These are phyloP conservation scores for Exophiala viscosa DNA, from an alignment of 2,329 filamentous ascomycete genomes.

Conservation along the genomic window DNA sequence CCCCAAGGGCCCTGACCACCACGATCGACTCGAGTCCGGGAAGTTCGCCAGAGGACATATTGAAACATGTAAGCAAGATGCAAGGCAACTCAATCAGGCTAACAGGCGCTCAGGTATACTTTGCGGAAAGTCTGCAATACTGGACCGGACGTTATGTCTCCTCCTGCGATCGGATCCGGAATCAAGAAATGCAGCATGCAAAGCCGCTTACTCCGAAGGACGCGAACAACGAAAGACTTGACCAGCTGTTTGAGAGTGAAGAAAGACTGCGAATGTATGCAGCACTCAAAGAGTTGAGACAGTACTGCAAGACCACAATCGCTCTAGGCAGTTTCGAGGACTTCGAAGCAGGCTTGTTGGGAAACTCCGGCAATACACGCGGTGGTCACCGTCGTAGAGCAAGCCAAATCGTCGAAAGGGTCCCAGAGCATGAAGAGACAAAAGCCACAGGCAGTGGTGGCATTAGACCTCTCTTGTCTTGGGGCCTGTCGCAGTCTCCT, in stretches of 20 bases:
- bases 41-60: not conserved
- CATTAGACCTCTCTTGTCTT: constrained; percentile 5
- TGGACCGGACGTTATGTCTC: constrained; percentile 26
- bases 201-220: not conserved
- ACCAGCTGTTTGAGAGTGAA: constrained; percentile 10
- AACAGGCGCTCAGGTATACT: constrained; percentile 17
- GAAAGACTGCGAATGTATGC: constrained; percentile 13
- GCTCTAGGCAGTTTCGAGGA: constrained; percentile 21
- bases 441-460: not conserved
- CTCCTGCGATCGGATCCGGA: constrained; percentile 19
- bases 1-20: constrained; percentile 10
- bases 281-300: constrained; percentile 17
- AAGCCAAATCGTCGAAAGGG: not conserved
- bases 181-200: constrained; percentile 4
- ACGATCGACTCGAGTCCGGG: constrained; percentile 2
- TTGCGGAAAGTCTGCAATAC: constrained; percentile 14
- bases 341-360: constrained; percentile 18
- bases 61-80: constrained; percentile 9
- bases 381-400: constrained; percentile 8
- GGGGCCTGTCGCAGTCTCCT: constrained; percentile 7
- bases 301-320: constrained; percentile 17
- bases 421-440: not conserved
- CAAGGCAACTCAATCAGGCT: not conserved
- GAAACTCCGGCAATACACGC: constrained; percentile 6
- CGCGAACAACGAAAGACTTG: constrained; percentile 4